Percentiles rank a stretch among this genome's conserved stretches.
Evolutionary conservation across 352 stramenopile species (phyloP).

Genomic region (Phytophthora pisi): DNA sequence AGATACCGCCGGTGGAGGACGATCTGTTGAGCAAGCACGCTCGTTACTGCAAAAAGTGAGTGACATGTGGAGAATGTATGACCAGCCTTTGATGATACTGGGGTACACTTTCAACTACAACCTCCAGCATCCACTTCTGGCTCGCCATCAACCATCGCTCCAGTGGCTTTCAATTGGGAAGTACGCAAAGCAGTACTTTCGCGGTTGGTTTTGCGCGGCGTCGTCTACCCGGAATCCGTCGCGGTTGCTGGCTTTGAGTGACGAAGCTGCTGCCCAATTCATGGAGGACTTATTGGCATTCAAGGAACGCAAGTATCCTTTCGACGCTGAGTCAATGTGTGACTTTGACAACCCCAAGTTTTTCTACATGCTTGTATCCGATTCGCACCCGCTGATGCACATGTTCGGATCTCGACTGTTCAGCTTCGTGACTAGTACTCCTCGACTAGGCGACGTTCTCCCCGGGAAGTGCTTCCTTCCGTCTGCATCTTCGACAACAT

Average conservation of each 20-base stretch:
- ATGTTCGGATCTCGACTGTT: constrained; percentile 76
- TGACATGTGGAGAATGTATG: constrained; percentile 79
- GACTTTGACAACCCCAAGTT: constrained; percentile 79
- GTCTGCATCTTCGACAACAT: constrained; percentile 47
- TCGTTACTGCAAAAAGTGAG: constrained; percentile 65
- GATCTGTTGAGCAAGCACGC: constrained; percentile 60
- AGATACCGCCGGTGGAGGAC: constrained; percentile 50
- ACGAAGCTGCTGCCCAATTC: constrained; percentile 68
- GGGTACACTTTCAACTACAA: constrained; percentile 82
- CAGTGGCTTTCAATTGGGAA: constrained; percentile 81
- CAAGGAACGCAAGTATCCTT: constrained; percentile 81
- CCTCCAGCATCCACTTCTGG: constrained; percentile 54
- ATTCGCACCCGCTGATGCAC: constrained; percentile 79
- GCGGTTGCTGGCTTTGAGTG: constrained; percentile 43
- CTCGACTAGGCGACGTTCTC: constrained; percentile 46
- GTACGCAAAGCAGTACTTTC: constrained; percentile 80
- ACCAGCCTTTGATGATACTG: constrained; percentile 73
- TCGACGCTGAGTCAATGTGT: constrained; percentile 70
- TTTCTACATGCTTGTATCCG: constrained; percentile 81
- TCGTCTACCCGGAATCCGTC: constrained; percentile 34
- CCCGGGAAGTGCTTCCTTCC: constrained; percentile 58
- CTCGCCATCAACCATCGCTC: constrained; percentile 52
- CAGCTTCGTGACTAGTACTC: constrained; percentile 69
- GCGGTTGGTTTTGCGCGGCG: constrained; percentile 65
- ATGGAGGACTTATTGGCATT: constrained; percentile 75